Percentiles rank a stretch among this genome's conserved stretches.
These are phyloP conservation scores for Mycena maculata DNA, from an alignment of 768 basidiomycete species.

Conservation along the genomic window DNA sequence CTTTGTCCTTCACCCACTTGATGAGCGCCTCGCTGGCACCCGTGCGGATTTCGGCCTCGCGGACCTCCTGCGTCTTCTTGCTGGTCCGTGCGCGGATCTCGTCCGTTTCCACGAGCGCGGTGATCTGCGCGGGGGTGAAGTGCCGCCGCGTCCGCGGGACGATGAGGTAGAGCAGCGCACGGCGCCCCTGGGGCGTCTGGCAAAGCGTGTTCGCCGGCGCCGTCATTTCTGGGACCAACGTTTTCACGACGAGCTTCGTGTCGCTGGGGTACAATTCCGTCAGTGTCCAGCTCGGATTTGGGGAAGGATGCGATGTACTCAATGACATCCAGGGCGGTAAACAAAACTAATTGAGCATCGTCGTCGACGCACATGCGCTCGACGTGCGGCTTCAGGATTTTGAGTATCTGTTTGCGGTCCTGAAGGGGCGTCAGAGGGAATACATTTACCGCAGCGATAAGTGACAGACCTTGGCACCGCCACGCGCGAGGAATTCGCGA, in stretches of 20 bases:
- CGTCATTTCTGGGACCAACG: conserved; percentile 78
- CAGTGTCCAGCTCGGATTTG: neutral
- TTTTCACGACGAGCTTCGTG: conserved; percentile 89
- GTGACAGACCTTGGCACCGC: conserved; percentile 77
- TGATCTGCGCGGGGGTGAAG: conserved; percentile 86
- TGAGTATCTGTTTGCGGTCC: conserved; percentile 94
- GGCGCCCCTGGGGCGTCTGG: conserved; percentile 77
- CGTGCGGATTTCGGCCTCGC: conserved; percentile 77
- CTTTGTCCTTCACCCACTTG: conserved; percentile 74
- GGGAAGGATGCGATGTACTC: conserved; percentile 67
- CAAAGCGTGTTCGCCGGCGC: conserved; percentile 68
- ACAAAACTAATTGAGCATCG: conserved; percentile 90
- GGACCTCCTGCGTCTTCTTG: conserved; percentile 77
- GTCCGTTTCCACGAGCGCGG: conserved; percentile 80
- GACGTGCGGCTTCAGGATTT: conserved; percentile 89
- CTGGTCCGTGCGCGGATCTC: conserved; percentile 75
- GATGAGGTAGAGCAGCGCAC: conserved; percentile 85
- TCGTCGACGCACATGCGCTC: conserved; percentile 90
- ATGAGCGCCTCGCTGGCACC: conserved; percentile 82
- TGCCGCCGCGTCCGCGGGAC: conserved; percentile 86
- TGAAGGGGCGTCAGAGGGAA: conserved; percentile 38
- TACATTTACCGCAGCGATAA: neutral
- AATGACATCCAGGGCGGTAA: conserved; percentile 89
- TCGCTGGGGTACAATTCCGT: conserved; percentile 63
- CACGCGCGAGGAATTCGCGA: conserved; percentile 85